Evolutionary conservation across 106 monocot species (phyloP), one percentile per base, ranked within the genome.

Genomic region (Apostasia ramifera): DNA sequence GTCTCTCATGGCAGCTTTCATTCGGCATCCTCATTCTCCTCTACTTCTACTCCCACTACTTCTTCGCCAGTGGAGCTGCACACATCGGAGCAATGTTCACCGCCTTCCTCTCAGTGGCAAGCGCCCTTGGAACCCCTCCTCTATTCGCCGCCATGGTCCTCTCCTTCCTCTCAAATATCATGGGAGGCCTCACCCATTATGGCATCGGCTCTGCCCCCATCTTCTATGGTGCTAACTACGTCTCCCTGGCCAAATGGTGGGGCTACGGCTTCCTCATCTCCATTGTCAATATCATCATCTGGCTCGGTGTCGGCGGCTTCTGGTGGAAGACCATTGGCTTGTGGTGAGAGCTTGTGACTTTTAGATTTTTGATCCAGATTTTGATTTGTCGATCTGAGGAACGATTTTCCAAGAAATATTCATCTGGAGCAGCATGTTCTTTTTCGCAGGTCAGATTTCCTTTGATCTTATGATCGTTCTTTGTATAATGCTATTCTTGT

Each of bases 61-160:
- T 98, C 81, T 98, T 98, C 52, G 98, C 98, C 40, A 98, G 98
- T 63, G 98, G 98, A 1, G 98, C 98, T 7, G 98, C 98, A 10
- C 98, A 98, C 70, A 98, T 98, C 3, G 98, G 98, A 44, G 98
- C 98, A 3, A 98, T 98, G 98, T 98, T 98, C 79, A 90, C 98
- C 0, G 98, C 98, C 55, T 98, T 98, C 77, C 62, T 98, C 53
- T 98, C 98, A 1, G 98, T 98, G 53, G 83, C 98, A 0, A 88
- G 83, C 40, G 98, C 93, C 10, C 69, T 98, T 44, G 98, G 98
- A 57, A 88, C 98, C 8, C 98, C 98, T 61, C 90, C 98, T 2
- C 85, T 93, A 15, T 85, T 98, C 41, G 93, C 63, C 40, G 98
- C 93, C 3, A 85, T 98, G 93, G 90, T 93, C 26, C 81, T 98